Evolutionary conservation across 2,329 filamentous ascomycete species (phyloP).

Genomic region (Calycina marina): DNA sequence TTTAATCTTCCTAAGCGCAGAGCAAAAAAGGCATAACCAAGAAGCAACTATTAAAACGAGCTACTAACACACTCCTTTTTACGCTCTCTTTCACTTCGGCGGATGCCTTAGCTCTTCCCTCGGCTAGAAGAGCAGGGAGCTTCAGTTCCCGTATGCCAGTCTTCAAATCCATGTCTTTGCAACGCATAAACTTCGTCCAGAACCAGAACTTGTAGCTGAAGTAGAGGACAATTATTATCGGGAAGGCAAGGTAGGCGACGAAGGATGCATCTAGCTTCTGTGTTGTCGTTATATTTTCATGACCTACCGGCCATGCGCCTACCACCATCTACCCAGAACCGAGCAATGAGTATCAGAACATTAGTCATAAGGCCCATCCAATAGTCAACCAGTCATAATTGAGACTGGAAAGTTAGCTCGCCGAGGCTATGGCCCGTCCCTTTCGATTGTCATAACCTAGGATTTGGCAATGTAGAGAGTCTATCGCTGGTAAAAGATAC

Average conservation of each 20-base stretch:
- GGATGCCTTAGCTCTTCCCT: conserved; percentile 62
- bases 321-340: conserved; percentile 96
- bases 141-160: conserved; percentile 80
- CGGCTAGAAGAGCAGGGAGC: conserved; percentile 59
- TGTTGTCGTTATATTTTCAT: conserved; percentile 27
- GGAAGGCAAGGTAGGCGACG: conserved; percentile 53
- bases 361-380: conserved; percentile 71
- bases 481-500: not conserved
- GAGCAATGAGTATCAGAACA: conserved; percentile 58
- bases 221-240: conserved; percentile 55
- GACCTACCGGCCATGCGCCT: conserved; percentile 60
- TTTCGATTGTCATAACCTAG: conserved; percentile 69
- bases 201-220: conserved; percentile 62
- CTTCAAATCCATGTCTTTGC: conserved; percentile 69
- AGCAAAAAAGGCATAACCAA: too few relatives aligned
- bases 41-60: not conserved
- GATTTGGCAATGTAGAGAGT: not conserved
- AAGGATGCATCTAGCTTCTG: conserved; percentile 55
- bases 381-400: conserved; percentile 65
- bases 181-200: conserved; percentile 50
- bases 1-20: too few relatives aligned
- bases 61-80: conserved; percentile 58
- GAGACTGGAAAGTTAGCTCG: conserved; percentile 69
- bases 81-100: conserved; percentile 61
- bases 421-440: conserved; percentile 63